Evolutionary conservation across 441 rosid genomes (phyloP).

Genomic region (Gossypium lobatum): DNA sequence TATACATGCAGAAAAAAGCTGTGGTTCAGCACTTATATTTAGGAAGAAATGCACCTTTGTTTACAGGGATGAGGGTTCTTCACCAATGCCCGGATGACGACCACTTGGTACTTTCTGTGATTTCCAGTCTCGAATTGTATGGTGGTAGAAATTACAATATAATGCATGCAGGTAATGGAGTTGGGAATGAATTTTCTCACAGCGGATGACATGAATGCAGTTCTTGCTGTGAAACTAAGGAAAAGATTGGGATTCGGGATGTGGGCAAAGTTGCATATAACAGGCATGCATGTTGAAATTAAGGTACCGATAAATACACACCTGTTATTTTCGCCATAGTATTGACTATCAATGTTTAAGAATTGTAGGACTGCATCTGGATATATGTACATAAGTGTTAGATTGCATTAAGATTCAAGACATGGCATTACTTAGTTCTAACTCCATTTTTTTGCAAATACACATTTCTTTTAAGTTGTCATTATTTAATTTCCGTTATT

Average conservation of each 20-base stretch:
- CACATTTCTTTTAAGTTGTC: neutral
- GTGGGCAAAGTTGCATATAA: slow-evolving; percentile 86
- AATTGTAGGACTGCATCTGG: neutral
- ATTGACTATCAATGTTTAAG: neutral
- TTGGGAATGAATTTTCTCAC: slow-evolving; percentile 89
- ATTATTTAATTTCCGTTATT: neutral
- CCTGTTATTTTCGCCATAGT: neutral
- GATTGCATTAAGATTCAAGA: slow-evolving; percentile 2
- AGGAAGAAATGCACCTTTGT: slow-evolving; percentile 85
- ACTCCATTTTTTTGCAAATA: neutral
- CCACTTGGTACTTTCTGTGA: slow-evolving; percentile 52
- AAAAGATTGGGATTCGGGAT: slow-evolving; percentile 86
- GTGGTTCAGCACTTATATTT: slow-evolving; percentile 67
- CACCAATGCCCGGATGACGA: slow-evolving; percentile 61
- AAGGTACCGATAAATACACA: slow-evolving; percentile 47
- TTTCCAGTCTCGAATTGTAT: neutral
- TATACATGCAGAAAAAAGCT: slow-evolving; percentile 47
- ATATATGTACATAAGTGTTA: neutral
- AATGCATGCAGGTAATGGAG: slow-evolving; percentile 61
- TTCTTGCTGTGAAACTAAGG: slow-evolving; percentile 78
- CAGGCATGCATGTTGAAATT: slow-evolving; percentile 95
- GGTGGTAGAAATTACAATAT: neutral
- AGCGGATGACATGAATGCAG: slow-evolving; percentile 90
- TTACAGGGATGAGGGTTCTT: slow-evolving; percentile 81
- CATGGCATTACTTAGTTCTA: neutral